phyloP scores from a whole-genome alignment of 768 basidiomycete species.

The Collybiopsis confluens region DNA sequence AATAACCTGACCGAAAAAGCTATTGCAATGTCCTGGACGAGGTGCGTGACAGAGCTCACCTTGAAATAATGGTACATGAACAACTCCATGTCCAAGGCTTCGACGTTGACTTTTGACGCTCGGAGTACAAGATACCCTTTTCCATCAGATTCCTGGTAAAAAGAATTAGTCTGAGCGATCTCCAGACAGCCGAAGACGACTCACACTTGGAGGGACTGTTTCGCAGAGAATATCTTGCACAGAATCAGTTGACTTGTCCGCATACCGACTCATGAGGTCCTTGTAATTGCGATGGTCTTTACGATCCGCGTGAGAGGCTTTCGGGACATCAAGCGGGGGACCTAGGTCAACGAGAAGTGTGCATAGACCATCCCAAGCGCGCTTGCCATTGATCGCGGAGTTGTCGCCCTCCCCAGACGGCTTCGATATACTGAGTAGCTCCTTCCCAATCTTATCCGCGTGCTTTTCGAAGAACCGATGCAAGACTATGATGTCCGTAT shows the following conservation, averaged over 20 bases:
- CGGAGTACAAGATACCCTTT: slow-evolving; percentile 56
- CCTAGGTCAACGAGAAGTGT: slow-evolving; percentile 77
- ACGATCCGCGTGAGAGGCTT: slow-evolving; percentile 44
- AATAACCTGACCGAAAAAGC: slow-evolving; percentile 38
- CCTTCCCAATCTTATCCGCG: slow-evolving; percentile 84
- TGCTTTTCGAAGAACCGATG: slow-evolving; percentile 84
- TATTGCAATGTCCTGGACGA: not conserved
- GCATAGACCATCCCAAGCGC: slow-evolving; percentile 82
- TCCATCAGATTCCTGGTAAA: slow-evolving; percentile 34
- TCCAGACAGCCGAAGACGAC: slow-evolving; percentile 10
- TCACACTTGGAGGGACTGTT: slow-evolving; percentile 42
- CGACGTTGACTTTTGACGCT: slow-evolving; percentile 70
- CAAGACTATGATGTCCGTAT: slow-evolving; percentile 78
- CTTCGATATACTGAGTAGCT: slow-evolving; percentile 69
- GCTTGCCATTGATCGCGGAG: slow-evolving; percentile 61
- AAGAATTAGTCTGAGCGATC: not conserved
- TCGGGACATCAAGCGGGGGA: slow-evolving; percentile 62
- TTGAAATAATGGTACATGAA: slow-evolving; percentile 77
- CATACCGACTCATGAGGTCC: slow-evolving; percentile 62
- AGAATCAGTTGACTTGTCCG: slow-evolving; percentile 53
- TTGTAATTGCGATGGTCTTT: slow-evolving; percentile 59
- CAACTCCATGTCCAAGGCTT: slow-evolving; percentile 73
- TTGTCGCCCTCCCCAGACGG: slow-evolving; percentile 51
- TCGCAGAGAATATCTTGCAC: slow-evolving; percentile 68
- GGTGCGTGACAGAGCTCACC: slow-evolving; percentile 29